phyloP scores from a whole-genome alignment of 2,329 filamentous ascomycete species.

The Alternaria ethzedia region DNA sequence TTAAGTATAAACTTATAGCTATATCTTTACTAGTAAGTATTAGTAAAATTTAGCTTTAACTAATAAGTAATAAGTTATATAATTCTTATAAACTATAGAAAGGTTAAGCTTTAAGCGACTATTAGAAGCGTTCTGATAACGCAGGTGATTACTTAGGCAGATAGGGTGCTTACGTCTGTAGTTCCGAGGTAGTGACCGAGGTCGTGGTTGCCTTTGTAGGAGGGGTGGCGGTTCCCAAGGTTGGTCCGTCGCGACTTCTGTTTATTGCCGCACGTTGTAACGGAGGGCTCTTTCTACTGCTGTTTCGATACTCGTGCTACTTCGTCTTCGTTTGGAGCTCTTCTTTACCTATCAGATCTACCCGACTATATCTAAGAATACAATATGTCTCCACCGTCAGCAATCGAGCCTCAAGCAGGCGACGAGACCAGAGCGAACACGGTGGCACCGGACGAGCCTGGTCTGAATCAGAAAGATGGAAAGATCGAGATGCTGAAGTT shows the following conservation, averaged over 20 bases:
- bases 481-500: conserved; percentile 34
- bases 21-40: too few species aligned
- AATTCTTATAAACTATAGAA: too few species aligned
- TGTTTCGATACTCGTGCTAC: neutral
- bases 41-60: too few species aligned
- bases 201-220: neutral
- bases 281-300: neutral
- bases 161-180: neutral
- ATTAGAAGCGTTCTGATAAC: neutral
- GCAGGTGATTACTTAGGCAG: neutral
- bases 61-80: too few species aligned
- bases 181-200: conserved; percentile 2
- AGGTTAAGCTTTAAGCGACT: too few species aligned
- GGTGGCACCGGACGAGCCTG: conserved; percentile 41
- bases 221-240: neutral
- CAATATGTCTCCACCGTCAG: conserved; percentile 40
- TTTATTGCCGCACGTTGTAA: neutral
- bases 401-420: conserved; percentile 35
- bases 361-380: neutral
- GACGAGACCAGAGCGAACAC: conserved; percentile 35
- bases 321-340: neutral
- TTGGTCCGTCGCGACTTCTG: neutral
- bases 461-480: conserved; percentile 33
- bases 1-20: too few species aligned
- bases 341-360: neutral